Base-by-base conservation (phyloP, 495 filamentous ascomycete genomes). In the Chaetomium tenue region DNA sequence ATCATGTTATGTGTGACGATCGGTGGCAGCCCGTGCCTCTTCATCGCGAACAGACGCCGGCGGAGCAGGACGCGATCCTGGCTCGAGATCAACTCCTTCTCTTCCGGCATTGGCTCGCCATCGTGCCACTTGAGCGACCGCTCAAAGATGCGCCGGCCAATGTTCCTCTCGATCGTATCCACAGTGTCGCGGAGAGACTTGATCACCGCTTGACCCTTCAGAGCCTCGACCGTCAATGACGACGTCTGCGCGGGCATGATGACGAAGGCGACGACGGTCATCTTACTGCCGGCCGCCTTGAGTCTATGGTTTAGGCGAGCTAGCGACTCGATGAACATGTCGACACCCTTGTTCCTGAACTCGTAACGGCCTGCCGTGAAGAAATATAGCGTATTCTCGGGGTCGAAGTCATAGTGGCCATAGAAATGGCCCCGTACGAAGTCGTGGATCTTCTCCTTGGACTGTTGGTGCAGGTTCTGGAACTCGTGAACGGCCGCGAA, bases 1-100 rank as follows among this genome's bases (percentile, higher is more conserved):
- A 88, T 78, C 94, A 98, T 98, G 81, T 98, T 98, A 81, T 98
- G 94, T n/a, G 94, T 98, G 28, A 98, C 94, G 69, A 98, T 95
- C 11, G 94, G 94, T 2, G 94, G 94, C 11, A 98, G 84, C 33
- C 81, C 81, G 72, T 93, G 84, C 51, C 94, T 84, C 78, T 98
- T 98, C 91, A 98, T 95, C 57, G 92, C 94, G 69, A 94, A 98
- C 28, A 98, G 81, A 55, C 94, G 85, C 63, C 94, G 87, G 44
- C 95, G 89, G 54, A 98, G 83, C 76, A 98, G 89, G 58, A 98
- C 90, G 52, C 93, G 91, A 71, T 98, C 94, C 71, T 93, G 88
- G 67, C 89, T 89, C 42, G 88, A 91, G 63, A 98, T 88, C 16
- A 98, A 81, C 63, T 98, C 94, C 80, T 96, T 97, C 76, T 96